Evolutionary conservation across 2,329 filamentous ascomycete genomes (phyloP), one percentile per base, ranked within the genome.

Genomic region (Beauveria sp.): DNA sequence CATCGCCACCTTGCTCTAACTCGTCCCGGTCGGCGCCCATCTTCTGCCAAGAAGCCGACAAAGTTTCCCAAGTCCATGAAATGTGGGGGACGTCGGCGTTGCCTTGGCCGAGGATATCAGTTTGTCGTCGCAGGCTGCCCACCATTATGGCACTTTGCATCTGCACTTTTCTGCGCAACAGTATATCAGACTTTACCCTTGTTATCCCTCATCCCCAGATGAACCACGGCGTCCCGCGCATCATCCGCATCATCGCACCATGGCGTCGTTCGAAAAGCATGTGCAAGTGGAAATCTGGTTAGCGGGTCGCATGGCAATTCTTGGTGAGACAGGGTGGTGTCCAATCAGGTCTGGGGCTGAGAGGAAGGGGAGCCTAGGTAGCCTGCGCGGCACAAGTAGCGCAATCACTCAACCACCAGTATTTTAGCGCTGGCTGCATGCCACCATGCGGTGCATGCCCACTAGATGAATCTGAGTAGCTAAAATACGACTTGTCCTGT

Each of bases 261-360:
- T 10, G 6, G 26, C n/a, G 38, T 40, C 34, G 12, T 22, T 24
- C 18, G 38, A 51, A 58, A 58, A 58, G 34, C 56, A 58, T 58
- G 56, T 58, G 56, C 56, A 58, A 58, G 38, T 58, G 46, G 46
- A 30, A 38, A 58, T 43, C 46, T 51, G 16, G 56, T 46, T 20
- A 14, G 34, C 45, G 20, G 45, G 56, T 26, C 34, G 12, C 34
- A 16, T 6, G 26, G 28, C 43, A 20, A 9, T 34, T 47, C 34
- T 46, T 58, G 24, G 43, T 49, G 55, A 58, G 43, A 58, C 55
- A 26, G 46, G 5, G 56, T 51, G 38, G 55, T 24, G 46, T 30
- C 22, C 22, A 12, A 30, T 42, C 46, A 58, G 50, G 55, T 26
- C 30, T 40, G 20, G 30, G 12, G 22, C 26, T n/a, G 34, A 7